Evolutionary conservation across 2,329 filamentous ascomycete species (phyloP), one percentile per base, ranked within the genome.

Genomic region (Fonsecaea pugnacius): DNA sequence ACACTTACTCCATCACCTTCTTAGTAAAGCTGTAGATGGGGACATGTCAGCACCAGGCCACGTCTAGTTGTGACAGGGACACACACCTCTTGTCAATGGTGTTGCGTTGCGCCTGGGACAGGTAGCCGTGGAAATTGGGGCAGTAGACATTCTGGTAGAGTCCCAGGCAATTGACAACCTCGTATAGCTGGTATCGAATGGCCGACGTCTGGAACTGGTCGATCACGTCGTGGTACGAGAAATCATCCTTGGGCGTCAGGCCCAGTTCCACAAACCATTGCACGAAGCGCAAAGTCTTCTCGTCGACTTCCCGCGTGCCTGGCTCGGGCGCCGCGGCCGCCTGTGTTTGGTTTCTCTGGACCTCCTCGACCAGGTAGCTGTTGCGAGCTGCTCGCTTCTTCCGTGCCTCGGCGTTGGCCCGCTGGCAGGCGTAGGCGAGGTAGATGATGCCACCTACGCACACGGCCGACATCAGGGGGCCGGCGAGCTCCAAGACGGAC

Each of bases 181-280:
- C 66, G 30, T 66, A 68, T n/a, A 66, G 53, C n/a, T 68, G 66
- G 35, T 68, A 68, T 10, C 66, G 63, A 24, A 68, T 46, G 7
- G 66, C 66, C 1, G 56, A 50, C 14, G 66, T 68, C 24, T 68
- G 66, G n/a, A 68, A 68, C 52, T 68, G 66, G 51, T 66, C 63
- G 33, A 66, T 63, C 16, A 66, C 60, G 48, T 68, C 66, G 50
- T 68, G 66, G 50, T 68, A 66, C 10, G 60, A 63, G 53, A 66
- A 64, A 24, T 68, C 66, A 35, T 68, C 57, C 30, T 65, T 62
- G n/a, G 50, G 32, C 10, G 63, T 63, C 35, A 65, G 36, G 24
- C 59, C 65, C 33, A 60, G 63, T 32, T 67, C 65, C 18, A 65
- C 16, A 18, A 43, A 60, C 60, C 62, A 65, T 48, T 69, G 67